Evolutionary conservation across 2,329 filamentous ascomycete genomes (phyloP).

Genomic region (Calonectria naviculata): DNA sequence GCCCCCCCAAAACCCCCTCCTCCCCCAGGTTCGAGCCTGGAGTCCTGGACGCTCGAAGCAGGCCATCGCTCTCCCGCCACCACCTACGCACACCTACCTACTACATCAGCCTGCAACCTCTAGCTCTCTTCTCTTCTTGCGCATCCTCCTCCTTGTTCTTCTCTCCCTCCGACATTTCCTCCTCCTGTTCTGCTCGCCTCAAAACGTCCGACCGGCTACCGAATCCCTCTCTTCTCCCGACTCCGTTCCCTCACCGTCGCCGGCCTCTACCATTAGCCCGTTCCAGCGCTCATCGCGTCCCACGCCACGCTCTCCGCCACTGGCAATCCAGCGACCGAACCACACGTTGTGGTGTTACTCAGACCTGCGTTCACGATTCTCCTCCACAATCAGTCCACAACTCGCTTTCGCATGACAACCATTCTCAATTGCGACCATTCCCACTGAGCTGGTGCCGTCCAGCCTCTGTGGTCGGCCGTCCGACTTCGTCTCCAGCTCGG

Average conservation of each 20-base stretch:
- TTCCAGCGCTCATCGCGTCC: slow-evolving; percentile 35
- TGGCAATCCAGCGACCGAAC: slow-evolving; percentile 24
- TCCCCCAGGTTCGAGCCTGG: slow-evolving; percentile 27
- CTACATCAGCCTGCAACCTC: slow-evolving; percentile 19
- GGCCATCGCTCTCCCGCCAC: slow-evolving; percentile 22
- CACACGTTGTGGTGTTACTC: slow-evolving; percentile 13
- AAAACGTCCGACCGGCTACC: not conserved
- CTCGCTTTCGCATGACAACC: slow-evolving; percentile 39
- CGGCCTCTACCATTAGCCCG: slow-evolving; percentile 32
- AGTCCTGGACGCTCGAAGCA: slow-evolving; percentile 19
- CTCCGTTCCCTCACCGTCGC: slow-evolving; percentile 12
- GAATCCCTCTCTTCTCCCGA: not conserved
- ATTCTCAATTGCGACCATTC: slow-evolving; percentile 37
- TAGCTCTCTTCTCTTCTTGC: slow-evolving; percentile 19
- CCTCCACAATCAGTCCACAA: slow-evolving; percentile 13
- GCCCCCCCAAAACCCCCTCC: slow-evolving; percentile 10
- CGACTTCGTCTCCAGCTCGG: slow-evolving; percentile 34
- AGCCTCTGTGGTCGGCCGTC: slow-evolving; percentile 46
- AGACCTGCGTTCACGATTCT: slow-evolving; percentile 11
- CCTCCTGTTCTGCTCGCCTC: not conserved
- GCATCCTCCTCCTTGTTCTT: slow-evolving; percentile 9
- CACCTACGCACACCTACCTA: slow-evolving; percentile 10
- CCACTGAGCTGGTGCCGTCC: slow-evolving; percentile 49
- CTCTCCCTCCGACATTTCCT: not conserved
- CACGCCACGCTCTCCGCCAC: slow-evolving; percentile 33